Conservation (phyloP, 352 stramenopile genomes). For the Globisporangium camurandrum region DNA sequence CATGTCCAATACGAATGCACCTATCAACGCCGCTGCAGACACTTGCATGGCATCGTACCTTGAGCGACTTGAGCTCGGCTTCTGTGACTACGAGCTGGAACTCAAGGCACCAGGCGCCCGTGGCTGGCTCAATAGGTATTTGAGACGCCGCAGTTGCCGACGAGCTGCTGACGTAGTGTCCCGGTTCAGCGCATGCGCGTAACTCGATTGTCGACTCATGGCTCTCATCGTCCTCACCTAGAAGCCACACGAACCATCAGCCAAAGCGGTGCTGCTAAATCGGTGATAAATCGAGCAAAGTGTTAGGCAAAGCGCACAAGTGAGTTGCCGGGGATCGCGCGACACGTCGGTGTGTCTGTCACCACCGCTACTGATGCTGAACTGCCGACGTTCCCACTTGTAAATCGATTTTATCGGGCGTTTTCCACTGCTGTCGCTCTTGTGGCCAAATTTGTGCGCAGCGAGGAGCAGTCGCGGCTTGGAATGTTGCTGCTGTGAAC, state of each 20-base stretch:
- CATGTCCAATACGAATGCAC: neutral
- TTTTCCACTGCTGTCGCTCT: conserved; percentile 27
- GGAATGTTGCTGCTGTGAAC: conserved; percentile 15
- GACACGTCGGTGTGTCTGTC: neutral
- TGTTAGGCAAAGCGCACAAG: no score
- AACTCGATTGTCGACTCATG: conserved; percentile 41
- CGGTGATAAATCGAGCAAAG: neutral
- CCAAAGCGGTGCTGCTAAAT: neutral
- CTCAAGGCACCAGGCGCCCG: conserved; percentile 19
- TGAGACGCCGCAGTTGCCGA: conserved; percentile 10
- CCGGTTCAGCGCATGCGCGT: conserved; percentile 32
- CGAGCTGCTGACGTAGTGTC: conserved; percentile 37
- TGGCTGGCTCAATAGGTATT: conserved; percentile 10
- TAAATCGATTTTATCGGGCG: conserved; percentile 44
- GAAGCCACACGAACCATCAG: neutral
- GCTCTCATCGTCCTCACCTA: conserved; percentile 27
- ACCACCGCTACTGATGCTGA: neutral
- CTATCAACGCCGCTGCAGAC: neutral
- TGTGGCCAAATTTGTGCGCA: conserved; percentile 15
- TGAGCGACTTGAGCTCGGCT: conserved; percentile 46
- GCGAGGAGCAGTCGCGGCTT: conserved; percentile 1
- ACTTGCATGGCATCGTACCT: conserved; percentile 17
- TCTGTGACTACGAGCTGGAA: conserved; percentile 57
- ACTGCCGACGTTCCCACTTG: conserved; percentile 38
- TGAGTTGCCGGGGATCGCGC: no score